A percentile compares a stretch with the other conserved stretches of the same genome.
phyloP scores from a whole-genome alignment of 768 basidiomycete species.

The Leccinellum luteum region DNA sequence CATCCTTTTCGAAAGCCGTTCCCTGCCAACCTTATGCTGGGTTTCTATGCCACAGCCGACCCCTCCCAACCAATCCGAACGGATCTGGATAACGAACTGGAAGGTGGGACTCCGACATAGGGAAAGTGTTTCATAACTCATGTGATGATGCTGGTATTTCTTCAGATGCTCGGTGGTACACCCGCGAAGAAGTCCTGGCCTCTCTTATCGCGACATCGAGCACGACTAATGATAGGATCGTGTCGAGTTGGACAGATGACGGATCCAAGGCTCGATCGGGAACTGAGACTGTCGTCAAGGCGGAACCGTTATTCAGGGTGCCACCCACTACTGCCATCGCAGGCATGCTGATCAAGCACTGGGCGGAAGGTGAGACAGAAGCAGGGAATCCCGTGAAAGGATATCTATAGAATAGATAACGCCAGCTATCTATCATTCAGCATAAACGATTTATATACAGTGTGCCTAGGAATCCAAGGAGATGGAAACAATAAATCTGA shows the following conservation, averaged over 20 bases:
- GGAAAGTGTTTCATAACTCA: background rate
- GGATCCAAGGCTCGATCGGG: slow-evolving; percentile 20
- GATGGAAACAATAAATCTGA: background rate
- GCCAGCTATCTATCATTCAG: background rate
- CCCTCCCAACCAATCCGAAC: slow-evolving; percentile 68
- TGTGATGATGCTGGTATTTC: background rate
- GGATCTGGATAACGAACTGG: slow-evolving; percentile 95
- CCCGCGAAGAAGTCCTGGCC: slow-evolving; percentile 63
- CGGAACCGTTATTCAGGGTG: slow-evolving; percentile 62
- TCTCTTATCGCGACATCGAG: slow-evolving; percentile 44
- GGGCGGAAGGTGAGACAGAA: slow-evolving; percentile 64
- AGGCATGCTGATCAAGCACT: slow-evolving; percentile 80
- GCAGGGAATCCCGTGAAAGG: slow-evolving; percentile 43
- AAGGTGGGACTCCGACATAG: slow-evolving; percentile 45
- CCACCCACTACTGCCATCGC: slow-evolving; percentile 78
- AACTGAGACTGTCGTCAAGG: slow-evolving; percentile 18
- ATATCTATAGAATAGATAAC: slow-evolving; percentile 41
- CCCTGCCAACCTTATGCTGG: slow-evolving; percentile 88
- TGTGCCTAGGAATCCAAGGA: background rate
- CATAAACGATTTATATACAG: background rate
- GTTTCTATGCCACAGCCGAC: slow-evolving; percentile 81
- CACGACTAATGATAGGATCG: slow-evolving; percentile 28
- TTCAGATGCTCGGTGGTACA: slow-evolving; percentile 87
- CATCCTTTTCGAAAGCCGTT: slow-evolving; percentile 58
- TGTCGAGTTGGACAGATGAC: slow-evolving; percentile 18